Percentiles rank a stretch among this genome's conserved stretches.
phyloP scores from a whole-genome alignment of 805 yeast species.

The Tetrapisispora phaffii region DNA sequence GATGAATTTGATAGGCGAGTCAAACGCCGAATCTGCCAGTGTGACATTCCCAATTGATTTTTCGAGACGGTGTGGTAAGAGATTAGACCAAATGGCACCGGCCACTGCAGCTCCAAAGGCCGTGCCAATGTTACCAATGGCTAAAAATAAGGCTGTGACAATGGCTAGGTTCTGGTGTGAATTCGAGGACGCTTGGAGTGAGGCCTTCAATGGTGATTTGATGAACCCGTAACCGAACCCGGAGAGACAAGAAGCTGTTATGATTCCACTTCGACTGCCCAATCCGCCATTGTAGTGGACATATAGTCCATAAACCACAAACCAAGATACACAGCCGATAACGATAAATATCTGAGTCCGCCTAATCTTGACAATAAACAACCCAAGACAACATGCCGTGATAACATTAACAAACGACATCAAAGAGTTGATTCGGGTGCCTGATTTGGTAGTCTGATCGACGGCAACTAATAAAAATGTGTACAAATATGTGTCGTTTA shows the following conservation, averaged over 20 bases:
- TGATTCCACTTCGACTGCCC: conserved; percentile 42
- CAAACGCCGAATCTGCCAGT: conserved; percentile 35
- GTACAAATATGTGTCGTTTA: conserved; percentile 57
- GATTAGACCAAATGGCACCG: conserved; percentile 55
- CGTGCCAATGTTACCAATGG: conserved; percentile 52
- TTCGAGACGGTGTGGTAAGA: conserved; percentile 35
- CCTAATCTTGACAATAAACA: conserved; percentile 39
- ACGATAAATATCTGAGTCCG: conserved; percentile 50
- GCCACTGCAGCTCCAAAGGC: conserved; percentile 55
- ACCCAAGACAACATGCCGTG: conserved; percentile 49
- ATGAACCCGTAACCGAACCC: conserved; percentile 52
- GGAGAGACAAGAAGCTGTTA: conserved; percentile 51
- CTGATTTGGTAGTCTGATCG: conserved; percentile 44
- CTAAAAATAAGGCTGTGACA: conserved; percentile 45
- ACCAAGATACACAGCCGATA: conserved; percentile 50
- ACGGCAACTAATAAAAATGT: conserved; percentile 52
- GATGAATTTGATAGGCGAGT: conserved; percentile 41
- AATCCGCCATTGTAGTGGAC: conserved; percentile 43
- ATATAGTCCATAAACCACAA: conserved; percentile 50
- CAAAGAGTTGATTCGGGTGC: conserved; percentile 52
- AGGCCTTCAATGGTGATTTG: conserved; percentile 50
- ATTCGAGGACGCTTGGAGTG: conserved; percentile 48
- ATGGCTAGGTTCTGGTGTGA: conserved; percentile 58
- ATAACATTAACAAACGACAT: conserved; percentile 61
- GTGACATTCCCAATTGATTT: conserved; percentile 27